Evolutionary conservation across 1,284 basidiomycete species (phyloP).

Genomic region (Cystobasidiaceae sp.): DNA sequence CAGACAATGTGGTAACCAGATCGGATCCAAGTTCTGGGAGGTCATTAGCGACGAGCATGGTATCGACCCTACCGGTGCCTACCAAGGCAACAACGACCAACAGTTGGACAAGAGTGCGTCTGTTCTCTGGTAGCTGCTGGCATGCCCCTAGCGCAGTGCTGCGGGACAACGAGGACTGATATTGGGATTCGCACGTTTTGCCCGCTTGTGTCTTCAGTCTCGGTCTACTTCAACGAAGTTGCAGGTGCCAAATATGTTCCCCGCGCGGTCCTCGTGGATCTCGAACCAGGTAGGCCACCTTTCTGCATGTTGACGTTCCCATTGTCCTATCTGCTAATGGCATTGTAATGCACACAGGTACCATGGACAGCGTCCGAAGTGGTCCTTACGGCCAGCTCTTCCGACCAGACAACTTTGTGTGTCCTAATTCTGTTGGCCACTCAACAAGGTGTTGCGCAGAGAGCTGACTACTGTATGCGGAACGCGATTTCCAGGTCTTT

Average conservation of each 20-base stretch:
- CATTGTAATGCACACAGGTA: constrained; percentile 49
- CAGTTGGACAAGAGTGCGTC: constrained; percentile 77
- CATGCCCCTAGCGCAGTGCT: too few relatives aligned
- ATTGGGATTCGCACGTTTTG: too few relatives aligned
- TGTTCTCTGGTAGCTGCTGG: too few relatives aligned
- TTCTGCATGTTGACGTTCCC: not conserved
- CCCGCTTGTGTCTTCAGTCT: too few relatives aligned
- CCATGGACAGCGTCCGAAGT: constrained; percentile 60
- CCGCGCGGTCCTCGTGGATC: constrained; percentile 37
- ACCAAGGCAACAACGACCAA: constrained; percentile 55
- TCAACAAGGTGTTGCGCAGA: not conserved
- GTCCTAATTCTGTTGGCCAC: not conserved
- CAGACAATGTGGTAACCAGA: constrained; percentile 33
- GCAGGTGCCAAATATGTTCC: constrained; percentile 58
- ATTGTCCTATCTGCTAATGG: not conserved
- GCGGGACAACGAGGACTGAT: too few relatives aligned
- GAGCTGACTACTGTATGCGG: not conserved
- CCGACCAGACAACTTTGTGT: constrained; percentile 71
- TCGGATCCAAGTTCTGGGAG: constrained; percentile 33
- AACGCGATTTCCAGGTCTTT: constrained; percentile 53
- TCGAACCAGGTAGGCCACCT: constrained; percentile 64
- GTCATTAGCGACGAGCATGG: constrained; percentile 33
- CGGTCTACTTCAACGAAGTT: constrained; percentile 20
- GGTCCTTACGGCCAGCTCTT: constrained; percentile 70
- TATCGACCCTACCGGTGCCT: constrained; percentile 24